Percentiles rank a stretch among this genome's conserved stretches.
These are phyloP conservation scores for Citrus unshiu DNA, from an alignment of 345 rosid genomes.

Conservation along the genomic window DNA sequence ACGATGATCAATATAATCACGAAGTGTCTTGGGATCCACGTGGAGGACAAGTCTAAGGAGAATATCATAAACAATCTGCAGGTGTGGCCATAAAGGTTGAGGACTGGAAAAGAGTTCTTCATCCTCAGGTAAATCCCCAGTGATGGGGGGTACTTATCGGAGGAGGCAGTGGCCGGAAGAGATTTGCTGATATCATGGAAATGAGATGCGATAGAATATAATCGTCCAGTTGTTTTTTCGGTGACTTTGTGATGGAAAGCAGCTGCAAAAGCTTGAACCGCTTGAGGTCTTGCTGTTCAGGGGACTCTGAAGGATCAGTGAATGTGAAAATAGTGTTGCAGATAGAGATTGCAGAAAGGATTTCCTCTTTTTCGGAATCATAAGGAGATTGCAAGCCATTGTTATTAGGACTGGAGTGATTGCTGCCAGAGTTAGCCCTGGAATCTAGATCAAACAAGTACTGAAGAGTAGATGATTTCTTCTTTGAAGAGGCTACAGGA, in stretches of 20 bases:
- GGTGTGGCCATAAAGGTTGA: conserved; percentile 48
- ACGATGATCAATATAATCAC: conserved; percentile 28
- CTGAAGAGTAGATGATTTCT: conserved; percentile 29
- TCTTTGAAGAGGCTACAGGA: conserved; percentile 31
- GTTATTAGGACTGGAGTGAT: conserved; percentile 9
- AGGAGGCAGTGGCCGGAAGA: conserved; percentile 57
- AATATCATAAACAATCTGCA: conserved; percentile 46
- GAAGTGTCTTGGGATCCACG: conserved; percentile 39
- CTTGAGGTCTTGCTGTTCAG: conserved; percentile 48
- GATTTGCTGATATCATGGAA: conserved; percentile 48
- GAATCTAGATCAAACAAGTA: conserved; percentile 41
- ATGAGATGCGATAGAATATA: conserved; percentile 31
- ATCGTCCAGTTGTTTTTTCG: conserved; percentile 25
- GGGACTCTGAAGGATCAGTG: conserved; percentile 47
- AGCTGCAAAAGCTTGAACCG: conserved; percentile 44
- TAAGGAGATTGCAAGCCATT: conserved; percentile 7
- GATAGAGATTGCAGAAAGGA: conserved; percentile 28
- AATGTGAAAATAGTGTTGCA: conserved; percentile 44
- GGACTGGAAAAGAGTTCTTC: conserved; percentile 34
- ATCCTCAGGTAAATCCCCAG: conserved; percentile 34
- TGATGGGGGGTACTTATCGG: conserved; percentile 17
- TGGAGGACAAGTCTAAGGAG: conserved; percentile 35
- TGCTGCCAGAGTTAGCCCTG: neutral
- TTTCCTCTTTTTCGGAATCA: conserved; percentile 31
- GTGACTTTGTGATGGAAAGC: conserved; percentile 32